These are phyloP conservation scores for Exidia glandulosa DNA, from an alignment of 768 basidiomycete species.

Conservation along the genomic window DNA sequence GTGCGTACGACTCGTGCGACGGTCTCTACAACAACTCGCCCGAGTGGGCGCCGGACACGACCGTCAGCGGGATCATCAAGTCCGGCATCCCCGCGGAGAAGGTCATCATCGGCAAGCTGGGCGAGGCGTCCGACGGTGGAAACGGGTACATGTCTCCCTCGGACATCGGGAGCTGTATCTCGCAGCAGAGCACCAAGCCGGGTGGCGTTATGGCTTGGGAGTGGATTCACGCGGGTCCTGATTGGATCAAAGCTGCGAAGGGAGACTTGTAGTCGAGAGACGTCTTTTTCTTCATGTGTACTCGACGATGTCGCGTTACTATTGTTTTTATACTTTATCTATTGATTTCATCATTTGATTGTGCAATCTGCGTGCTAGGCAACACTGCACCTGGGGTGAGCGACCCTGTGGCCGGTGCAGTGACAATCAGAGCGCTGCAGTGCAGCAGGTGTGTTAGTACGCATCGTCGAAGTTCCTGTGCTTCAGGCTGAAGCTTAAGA, in stretches of 20 bases:
- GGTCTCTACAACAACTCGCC: constrained; percentile 16
- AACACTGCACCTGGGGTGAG: too few species aligned
- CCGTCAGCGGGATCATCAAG: constrained; percentile 22
- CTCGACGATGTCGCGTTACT: too few species aligned
- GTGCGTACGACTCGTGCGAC: constrained; percentile 7
- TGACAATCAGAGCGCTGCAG: too few species aligned
- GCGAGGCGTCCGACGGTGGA: background rate
- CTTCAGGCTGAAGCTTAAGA: too few species aligned
- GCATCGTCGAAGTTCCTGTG: too few species aligned
- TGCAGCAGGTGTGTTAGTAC: too few species aligned
- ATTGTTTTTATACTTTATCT: too few species aligned
- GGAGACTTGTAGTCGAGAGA: background rate
- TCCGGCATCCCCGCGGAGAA: constrained; percentile 21
- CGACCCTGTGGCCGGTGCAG: too few species aligned
- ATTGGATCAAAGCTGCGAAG: background rate
- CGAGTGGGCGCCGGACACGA: constrained; percentile 19
- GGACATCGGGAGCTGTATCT: background rate
- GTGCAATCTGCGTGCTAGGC: too few species aligned
- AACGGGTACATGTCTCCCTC: background rate
- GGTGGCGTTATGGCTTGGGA: background rate
- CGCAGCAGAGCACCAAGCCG: background rate
- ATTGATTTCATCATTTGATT: too few species aligned
- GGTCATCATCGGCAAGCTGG: constrained; percentile 27
- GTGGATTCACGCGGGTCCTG: background rate
- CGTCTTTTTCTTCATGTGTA: too few species aligned